These are phyloP conservation scores for Talaromyces piceae DNA, from an alignment of 2,329 filamentous ascomycete species.

Conservation along the genomic window DNA sequence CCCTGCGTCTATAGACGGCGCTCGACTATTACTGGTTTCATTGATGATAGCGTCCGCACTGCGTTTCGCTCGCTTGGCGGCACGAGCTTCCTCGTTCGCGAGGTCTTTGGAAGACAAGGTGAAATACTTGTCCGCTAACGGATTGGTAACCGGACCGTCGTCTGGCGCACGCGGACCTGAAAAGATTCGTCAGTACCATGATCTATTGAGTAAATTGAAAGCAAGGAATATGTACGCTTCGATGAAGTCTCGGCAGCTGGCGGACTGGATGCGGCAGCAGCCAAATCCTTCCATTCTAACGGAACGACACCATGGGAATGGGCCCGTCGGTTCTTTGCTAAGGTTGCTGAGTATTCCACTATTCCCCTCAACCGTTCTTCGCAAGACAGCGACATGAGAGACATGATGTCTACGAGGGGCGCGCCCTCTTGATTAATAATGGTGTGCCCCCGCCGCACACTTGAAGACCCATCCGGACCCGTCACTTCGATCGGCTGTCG, in stretches of 20 bases:
- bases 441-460: slow-evolving; percentile 59
- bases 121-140: slow-evolving; percentile 48
- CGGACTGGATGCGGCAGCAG: slow-evolving; percentile 35
- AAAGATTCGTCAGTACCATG: too few relatives aligned
- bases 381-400: slow-evolving; percentile 72
- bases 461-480: slow-evolving; percentile 55
- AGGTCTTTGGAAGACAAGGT: slow-evolving; percentile 59
- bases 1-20: slow-evolving; percentile 53
- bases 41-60: slow-evolving; percentile 48
- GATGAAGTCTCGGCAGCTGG: slow-evolving; percentile 24
- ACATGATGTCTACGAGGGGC: slow-evolving; percentile 71
- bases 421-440: slow-evolving; percentile 62
- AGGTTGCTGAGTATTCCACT: slow-evolving; percentile 65
- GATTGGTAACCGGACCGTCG: slow-evolving; percentile 36
- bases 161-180: slow-evolving; percentile 31
- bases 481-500: slow-evolving; percentile 43
- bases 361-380: slow-evolving; percentile 71
- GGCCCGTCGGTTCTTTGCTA: slow-evolving; percentile 64
- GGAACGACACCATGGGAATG: slow-evolving; percentile 75
- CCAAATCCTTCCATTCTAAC: slow-evolving; percentile 66
- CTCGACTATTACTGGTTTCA: slow-evolving; percentile 38
- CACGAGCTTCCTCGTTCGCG: slow-evolving; percentile 63
- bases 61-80: slow-evolving; percentile 60
- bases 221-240: slow-evolving; percentile 30
- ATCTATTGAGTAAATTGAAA: not conserved